Evolutionary conservation across 108 stramenopile species (phyloP), one percentile per base, ranked within the genome.

Genomic region (Cyclostephanos tholiformis): DNA sequence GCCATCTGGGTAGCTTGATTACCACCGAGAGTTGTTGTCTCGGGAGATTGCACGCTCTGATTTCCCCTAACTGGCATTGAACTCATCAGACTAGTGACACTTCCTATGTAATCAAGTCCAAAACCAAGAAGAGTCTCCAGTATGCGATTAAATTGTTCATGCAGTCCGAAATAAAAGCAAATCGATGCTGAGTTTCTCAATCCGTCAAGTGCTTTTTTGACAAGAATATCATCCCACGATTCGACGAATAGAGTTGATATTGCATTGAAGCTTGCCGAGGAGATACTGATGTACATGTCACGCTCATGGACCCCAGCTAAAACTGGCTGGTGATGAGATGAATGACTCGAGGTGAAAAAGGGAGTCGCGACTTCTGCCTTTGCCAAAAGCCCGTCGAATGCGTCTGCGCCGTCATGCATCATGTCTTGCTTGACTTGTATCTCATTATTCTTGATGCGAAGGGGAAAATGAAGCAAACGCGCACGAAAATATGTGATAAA

Each of bases 201-300:
- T 57, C 94, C 94, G 59, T 85, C 77, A 17, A 97, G 80, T 39
- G 87, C 86, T 58, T 91, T 76, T 49, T 88, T 74, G 17, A 95
- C 89, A 46, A 90, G 81, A n/a, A 75, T 85, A 75, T 95, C 96
- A 71, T 97, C 96, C 82, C 85, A 87, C 26, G 93, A 88, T 27
- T 92, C 86, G 22, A 85, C 80, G 48, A 96, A 97, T 9, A 94
- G 85, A 51, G 86, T 85, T 20, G 90, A 63, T 50, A 95, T 87
- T 32, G 87, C 85, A 32, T 83, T 80, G 23, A 91, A 74, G 12
- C 91, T 89, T 20, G 88, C 83, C 16, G 86, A 86, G 9, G 86
- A 82, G 53, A 96, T 85, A 32, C 83, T 81, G 4, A 88, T 38
- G 69, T 93, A 96, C 97, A 97, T 97, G 36, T 97, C 95, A 63